phyloP scores from a whole-genome alignment of 768 basidiomycete species.

The Tricholoma matsutake region DNA sequence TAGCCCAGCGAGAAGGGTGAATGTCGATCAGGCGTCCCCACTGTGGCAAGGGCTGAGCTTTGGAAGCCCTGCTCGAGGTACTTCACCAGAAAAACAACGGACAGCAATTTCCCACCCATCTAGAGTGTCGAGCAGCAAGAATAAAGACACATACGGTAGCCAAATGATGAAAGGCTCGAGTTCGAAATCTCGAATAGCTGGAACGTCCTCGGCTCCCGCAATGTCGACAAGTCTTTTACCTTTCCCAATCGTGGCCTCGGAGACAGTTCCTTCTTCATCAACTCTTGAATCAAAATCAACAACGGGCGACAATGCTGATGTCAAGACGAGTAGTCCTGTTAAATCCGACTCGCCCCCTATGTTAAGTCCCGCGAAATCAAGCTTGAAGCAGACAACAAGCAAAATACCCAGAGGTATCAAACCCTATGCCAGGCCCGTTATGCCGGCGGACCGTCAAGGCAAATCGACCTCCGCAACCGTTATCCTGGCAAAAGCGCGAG shows the following conservation, averaged over 20 bases:
- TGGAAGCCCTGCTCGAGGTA: conserved; percentile 23
- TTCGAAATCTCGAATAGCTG: background rate
- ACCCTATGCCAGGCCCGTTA: conserved; percentile 48
- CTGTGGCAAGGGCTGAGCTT: conserved; percentile 27
- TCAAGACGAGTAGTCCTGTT: conserved; percentile 11
- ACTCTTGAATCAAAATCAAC: conserved; percentile 29
- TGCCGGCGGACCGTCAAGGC: conserved; percentile 10
- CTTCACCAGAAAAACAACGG: conserved; percentile 25
- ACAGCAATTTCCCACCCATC: conserved; percentile 25
- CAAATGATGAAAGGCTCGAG: conserved; percentile 10
- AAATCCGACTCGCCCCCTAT: conserved; percentile 17
- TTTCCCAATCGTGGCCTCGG: conserved; percentile 30
- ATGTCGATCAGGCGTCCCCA: conserved; percentile 31
- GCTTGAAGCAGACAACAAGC: conserved; percentile 50
- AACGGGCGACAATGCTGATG: conserved; percentile 9
- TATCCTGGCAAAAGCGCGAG: conserved; percentile 8
- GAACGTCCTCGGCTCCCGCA: conserved; percentile 1
- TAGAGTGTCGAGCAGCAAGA: conserved; percentile 13
- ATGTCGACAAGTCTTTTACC: conserved; percentile 24
- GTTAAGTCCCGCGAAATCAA: conserved; percentile 39
- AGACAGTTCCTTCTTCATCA: conserved; percentile 14
- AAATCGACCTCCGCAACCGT: conserved; percentile 12
- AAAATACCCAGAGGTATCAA: conserved; percentile 63
- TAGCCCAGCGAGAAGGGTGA: conserved; percentile 42
- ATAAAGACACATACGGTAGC: conserved; percentile 5